Evolutionary conservation across 495 filamentous ascomycete species (phyloP).

Genomic region (Astrothelium macrocarpum): DNA sequence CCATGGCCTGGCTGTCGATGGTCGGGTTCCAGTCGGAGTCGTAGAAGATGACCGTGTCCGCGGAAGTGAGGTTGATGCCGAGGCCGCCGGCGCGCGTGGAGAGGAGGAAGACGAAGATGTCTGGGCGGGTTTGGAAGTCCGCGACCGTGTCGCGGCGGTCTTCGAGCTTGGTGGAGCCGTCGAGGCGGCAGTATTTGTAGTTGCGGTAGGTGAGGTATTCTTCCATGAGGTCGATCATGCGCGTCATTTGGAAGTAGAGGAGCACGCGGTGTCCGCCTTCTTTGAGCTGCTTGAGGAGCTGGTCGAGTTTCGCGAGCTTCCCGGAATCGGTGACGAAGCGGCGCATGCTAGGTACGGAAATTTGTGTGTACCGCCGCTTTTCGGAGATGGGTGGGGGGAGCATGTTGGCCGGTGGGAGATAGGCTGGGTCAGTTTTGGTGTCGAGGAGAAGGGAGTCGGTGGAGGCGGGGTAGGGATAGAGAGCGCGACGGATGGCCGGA

Average conservation of each 20-base stretch:
- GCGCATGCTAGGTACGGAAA: constrained; percentile 93
- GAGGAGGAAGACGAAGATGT: constrained; percentile 94
- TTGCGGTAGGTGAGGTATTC: constrained; percentile 98
- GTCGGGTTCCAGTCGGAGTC: constrained; percentile 99
- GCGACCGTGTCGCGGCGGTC: constrained; percentile 93
- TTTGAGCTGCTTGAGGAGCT: constrained; percentile 79
- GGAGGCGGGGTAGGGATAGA: constrained; percentile 56
- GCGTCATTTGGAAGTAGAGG: constrained; percentile 99
- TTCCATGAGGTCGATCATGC: constrained; percentile 99
- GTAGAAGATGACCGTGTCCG: constrained; percentile 96
- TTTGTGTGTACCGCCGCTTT: constrained; percentile 76
- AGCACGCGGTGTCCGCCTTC: constrained; percentile 87
- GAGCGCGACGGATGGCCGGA: constrained; percentile 54
- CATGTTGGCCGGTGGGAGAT: constrained; percentile 53
- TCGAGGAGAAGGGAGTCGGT: constrained; percentile 67
- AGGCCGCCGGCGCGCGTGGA: constrained; percentile 94
- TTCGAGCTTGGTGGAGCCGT: constrained; percentile 96
- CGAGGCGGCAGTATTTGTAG: constrained; percentile 94
- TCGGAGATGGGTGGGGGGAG: constrained; percentile 67
- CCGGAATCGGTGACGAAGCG: constrained; percentile 97
- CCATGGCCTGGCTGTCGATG: constrained; percentile 98
- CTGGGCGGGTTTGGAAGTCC: constrained; percentile 85
- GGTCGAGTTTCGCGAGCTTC: constrained; percentile 86
- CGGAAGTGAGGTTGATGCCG: constrained; percentile 92
- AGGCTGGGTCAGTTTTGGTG: constrained; percentile 52